phyloP scores from a whole-genome alignment of 164 flowering plant genomes.

The Echeveria elegans region DNA sequence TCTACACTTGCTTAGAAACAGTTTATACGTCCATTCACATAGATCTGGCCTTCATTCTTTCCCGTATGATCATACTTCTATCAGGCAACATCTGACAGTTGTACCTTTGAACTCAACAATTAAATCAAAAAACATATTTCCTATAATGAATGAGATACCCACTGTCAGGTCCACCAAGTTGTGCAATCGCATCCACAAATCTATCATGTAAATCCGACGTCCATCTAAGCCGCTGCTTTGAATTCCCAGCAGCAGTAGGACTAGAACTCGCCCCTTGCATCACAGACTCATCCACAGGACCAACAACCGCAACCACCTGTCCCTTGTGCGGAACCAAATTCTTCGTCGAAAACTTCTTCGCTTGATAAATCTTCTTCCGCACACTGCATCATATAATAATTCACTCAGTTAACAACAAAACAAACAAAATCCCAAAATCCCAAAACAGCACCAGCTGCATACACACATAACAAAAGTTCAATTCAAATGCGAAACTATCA shows the following conservation, averaged over 20 bases:
- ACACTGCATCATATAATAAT: not conserved
- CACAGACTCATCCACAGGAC: not conserved
- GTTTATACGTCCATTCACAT: not conserved
- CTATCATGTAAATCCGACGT: not conserved
- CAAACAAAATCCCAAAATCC: too few species aligned
- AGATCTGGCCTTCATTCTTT: not conserved
- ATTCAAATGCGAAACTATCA: not conserved
- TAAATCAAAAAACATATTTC: too few species aligned
- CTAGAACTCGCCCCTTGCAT: not conserved
- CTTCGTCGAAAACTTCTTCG: constrained; percentile 42
- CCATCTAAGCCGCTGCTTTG: not conserved
- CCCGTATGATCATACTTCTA: too few species aligned
- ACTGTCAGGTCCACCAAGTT: not conserved
- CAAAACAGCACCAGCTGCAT: too few species aligned
- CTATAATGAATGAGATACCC: not conserved
- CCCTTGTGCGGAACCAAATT: constrained; percentile 22
- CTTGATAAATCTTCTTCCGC: constrained; percentile 34
- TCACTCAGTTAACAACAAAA: not conserved
- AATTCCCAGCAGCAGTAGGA: not conserved
- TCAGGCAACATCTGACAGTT: not conserved
- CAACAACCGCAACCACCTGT: too few species aligned
- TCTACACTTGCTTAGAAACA: not conserved
- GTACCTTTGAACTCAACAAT: not conserved
- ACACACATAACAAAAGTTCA: not conserved
- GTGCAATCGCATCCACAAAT: not conserved